These are phyloP conservation scores for Microstegium vimineum DNA, from an alignment of 176 grass and related monocot species.

Conservation along the genomic window DNA sequence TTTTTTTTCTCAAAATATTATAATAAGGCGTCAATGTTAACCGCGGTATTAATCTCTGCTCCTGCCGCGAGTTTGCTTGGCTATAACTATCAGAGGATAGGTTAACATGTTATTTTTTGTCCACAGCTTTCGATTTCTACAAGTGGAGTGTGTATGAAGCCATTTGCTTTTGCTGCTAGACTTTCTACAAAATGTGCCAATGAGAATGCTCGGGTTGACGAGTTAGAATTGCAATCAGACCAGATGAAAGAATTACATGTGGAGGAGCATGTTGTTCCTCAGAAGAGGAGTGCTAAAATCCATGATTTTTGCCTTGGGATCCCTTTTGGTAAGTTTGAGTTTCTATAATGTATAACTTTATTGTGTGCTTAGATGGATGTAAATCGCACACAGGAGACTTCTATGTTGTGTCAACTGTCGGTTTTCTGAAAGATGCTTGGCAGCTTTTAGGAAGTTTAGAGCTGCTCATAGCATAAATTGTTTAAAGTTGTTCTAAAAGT, in stretches of 20 bases:
- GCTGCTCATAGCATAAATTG: neutral
- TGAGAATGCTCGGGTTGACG: constrained; percentile 15
- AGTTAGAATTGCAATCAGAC: constrained; percentile 22
- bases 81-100: neutral
- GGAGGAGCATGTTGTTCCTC: constrained; percentile 14
- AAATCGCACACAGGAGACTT: neutral
- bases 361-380: neutral
- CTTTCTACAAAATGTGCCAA: constrained; percentile 38
- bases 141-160: constrained; percentile 1
- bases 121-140: constrained; percentile 36
- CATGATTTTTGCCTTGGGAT: constrained; percentile 79
- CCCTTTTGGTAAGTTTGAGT: constrained; percentile 57
- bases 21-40: neutral
- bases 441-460: neutral
- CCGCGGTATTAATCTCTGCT: neutral
- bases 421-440: neutral
- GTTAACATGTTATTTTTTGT: neutral
- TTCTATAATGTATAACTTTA: neutral
- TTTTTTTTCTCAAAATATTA: neutral
- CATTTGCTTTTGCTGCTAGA: constrained; percentile 33
- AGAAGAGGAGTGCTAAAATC: constrained; percentile 60
- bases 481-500: neutral
- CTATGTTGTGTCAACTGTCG: neutral
- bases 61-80: neutral
- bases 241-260: constrained; percentile 7